Evolutionary conservation across 352 stramenopile species (phyloP), one percentile per base, ranked within the genome.

Genomic region (Pythium biforme): DNA sequence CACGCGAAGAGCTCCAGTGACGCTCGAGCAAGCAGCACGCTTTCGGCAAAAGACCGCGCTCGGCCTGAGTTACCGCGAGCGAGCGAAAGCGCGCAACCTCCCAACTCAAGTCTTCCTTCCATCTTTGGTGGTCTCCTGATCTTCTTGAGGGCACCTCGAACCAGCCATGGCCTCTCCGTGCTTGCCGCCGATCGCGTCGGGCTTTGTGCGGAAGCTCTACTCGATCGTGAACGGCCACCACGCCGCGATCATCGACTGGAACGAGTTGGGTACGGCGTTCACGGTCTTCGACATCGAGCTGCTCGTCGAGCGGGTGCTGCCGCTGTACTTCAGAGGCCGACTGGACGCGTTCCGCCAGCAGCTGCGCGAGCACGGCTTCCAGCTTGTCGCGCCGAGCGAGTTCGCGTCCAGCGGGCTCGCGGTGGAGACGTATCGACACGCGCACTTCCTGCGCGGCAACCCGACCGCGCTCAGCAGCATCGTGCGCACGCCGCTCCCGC

Each of bases 141-240:
- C 59, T 51, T 29, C 26, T 49, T 46, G 9, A 15, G 31, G 14
- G 41, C 19, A 7, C 19, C 29, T 33, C 53, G 1, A 11, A 51
- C 10, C 17, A 11, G 41, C 14, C 41, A 59, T 62, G 52, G 43
- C 51, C 39, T 25, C 55, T 17, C 19, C 41, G 41, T 33, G 43
- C 19, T 14, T 59, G 40, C 63, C 56, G 37, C 43, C 69, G 29
- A 91, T 92, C 66, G 78, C 82, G 55, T 83, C 77, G 33, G 68
- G 71, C 10, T 92, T 92, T 27, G 75, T 92, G 66, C 79, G 82
- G 66, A 89, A 92, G 59, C 65, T 92, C 23, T 92, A 92, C 59
- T 76, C 75, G 51, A 86, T 92, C 23, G 72, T 92, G 45, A 81
- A 92, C 69, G 70, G 79, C 47, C 71, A 89, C 55, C 75, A 68